Percentiles rank a stretch among this genome's conserved stretches.
phyloP scores from a whole-genome alignment of 2,329 filamentous ascomycete genomes.

The Colletotrichum tofieldiae region DNA sequence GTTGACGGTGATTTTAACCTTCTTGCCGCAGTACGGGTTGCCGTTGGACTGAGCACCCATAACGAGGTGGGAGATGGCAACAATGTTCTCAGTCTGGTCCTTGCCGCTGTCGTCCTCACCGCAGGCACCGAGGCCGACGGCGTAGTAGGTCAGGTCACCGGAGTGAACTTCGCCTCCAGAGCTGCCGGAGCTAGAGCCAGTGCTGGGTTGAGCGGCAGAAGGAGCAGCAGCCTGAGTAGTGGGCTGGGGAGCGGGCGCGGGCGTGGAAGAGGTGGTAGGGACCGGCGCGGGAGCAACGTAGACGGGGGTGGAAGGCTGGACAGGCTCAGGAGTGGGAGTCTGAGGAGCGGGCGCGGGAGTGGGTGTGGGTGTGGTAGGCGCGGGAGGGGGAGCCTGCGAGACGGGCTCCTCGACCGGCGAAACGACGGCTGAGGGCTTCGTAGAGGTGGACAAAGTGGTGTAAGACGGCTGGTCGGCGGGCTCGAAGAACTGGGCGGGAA shows the following conservation, averaged over 20 bases:
- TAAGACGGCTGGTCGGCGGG: conserved; percentile 38
- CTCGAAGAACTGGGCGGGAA: conserved; percentile 52
- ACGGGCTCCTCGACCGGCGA: conserved; percentile 18
- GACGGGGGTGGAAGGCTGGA: conserved; percentile 30
- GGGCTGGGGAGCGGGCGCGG: conserved; percentile 34
- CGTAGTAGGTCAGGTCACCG: conserved; percentile 84
- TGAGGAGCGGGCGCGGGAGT: conserved; percentile 42
- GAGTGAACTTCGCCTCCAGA: conserved; percentile 54
- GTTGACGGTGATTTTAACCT: conserved; percentile 73
- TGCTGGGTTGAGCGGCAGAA: conserved; percentile 18
- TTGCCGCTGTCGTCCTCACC: conserved; percentile 73
- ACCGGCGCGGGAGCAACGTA: conserved; percentile 30
- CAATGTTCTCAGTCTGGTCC: conserved; percentile 71
- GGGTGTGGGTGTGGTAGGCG: conserved; percentile 42
- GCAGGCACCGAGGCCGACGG: conserved; percentile 78
- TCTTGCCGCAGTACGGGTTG: conserved; percentile 81
- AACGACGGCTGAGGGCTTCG: conserved; percentile 15
- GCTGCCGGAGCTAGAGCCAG: conserved; percentile 40
- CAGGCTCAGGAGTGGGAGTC: conserved; percentile 46
- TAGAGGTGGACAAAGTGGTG: conserved; percentile 34
- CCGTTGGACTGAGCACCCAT: conserved; percentile 77
- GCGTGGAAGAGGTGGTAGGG: conserved; percentile 37
- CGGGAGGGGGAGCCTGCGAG: conserved; percentile 26
- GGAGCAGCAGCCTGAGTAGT: conserved; percentile 39
- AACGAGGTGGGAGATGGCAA: conserved; percentile 77